Evolutionary conservation across 495 filamentous ascomycete genomes (phyloP).

Genomic region (Alectoria sarmentosa): DNA sequence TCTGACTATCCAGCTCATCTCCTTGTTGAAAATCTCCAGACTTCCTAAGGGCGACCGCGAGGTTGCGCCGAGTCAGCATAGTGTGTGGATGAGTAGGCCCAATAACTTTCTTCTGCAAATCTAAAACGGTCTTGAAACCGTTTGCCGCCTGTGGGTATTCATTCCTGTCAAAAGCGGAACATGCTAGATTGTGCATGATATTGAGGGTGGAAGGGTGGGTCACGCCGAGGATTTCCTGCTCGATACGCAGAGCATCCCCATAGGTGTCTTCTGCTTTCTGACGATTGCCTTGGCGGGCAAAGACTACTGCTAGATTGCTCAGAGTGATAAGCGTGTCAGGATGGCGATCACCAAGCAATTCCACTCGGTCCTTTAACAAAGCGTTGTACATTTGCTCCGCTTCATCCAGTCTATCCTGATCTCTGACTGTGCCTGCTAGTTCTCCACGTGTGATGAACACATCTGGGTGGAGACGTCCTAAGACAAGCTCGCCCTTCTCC

Average conservation of each 20-base stretch:
- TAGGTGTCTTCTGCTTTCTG: slow-evolving; percentile 24
- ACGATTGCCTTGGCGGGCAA: slow-evolving; percentile 7
- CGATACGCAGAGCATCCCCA: slow-evolving; percentile 20
- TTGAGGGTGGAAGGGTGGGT: slow-evolving; percentile 26
- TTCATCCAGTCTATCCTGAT: slow-evolving; percentile 17
- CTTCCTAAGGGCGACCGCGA: slow-evolving; percentile 1
- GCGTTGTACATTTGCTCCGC: slow-evolving; percentile 17
- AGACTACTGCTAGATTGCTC: slow-evolving; percentile 15
- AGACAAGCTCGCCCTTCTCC: background rate
- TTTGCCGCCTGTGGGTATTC: slow-evolving; percentile 11
- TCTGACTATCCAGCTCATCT: slow-evolving; percentile 22
- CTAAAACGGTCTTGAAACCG: slow-evolving; percentile 6
- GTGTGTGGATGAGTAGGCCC: slow-evolving; percentile 35
- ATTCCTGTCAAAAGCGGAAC: background rate
- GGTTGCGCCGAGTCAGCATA: slow-evolving; percentile 24
- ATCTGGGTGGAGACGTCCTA: slow-evolving; percentile 13
- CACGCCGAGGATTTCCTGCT: slow-evolving; percentile 22
- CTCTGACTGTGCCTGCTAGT: slow-evolving; percentile 10
- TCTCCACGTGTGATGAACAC: slow-evolving; percentile 1
- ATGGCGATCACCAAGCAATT: slow-evolving; percentile 20
- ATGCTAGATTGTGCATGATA: slow-evolving; percentile 19
- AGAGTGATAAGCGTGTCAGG: slow-evolving; percentile 19
- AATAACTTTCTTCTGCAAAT: slow-evolving; percentile 27
- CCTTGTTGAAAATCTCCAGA: slow-evolving; percentile 18
- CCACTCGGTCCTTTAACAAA: slow-evolving; percentile 2